Base-by-base conservation (phyloP, 2,329 filamentous ascomycete species). In the Diaporthe vaccinii region DNA sequence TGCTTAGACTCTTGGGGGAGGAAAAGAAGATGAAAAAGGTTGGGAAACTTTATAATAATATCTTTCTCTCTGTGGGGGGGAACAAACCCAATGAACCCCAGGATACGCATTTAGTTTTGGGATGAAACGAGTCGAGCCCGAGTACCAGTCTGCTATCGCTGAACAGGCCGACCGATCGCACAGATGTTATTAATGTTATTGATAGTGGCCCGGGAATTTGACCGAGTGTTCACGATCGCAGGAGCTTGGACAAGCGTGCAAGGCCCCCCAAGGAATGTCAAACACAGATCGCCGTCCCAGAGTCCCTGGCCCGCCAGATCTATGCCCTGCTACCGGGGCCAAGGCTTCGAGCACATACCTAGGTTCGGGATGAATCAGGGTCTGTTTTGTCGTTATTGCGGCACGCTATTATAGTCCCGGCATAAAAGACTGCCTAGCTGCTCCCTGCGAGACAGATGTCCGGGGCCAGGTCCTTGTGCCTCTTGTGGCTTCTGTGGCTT, bases 331-430 rank as follows among this genome's bases (percentile, higher is more conserved):
- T 57, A 28, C 49, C 72, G 44, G 67, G 51, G 51, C 59, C 25
- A 59, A 67, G 53, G 57, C 51, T 36, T 28, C 55, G 39, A 46
- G 58, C 46, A 39, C 22, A 68, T 68, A 53, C 65, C 65, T 68
- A 28, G 65, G 65, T 25, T 53, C 31, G n/a, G 67, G 41, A 53
- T 75, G 75, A 74, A 75, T 68, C 73, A 72, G 71, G 68, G 55
- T 51, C 71, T 74, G 74, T 77, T 74, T 75, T 77, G 76, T 62
- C 67, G 36, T 51, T 57, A 39, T 53, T 39, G 22, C 46, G 22
- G 57, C 34, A 65, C 46, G 34, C 58, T 65, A n/a, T 67, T 73
- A 68, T 73, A 73, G 74, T 62, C 58, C 62, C 59, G 39, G 71
- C 58, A 41, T 57, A 55, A 44, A 20, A 53, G 41, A 72, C 31